Percentiles rank a stretch among this genome's conserved stretches.
Evolutionary conservation across 768 basidiomycete genomes (phyloP).

Genomic region (Porpolomopsis calyptriformis): DNA sequence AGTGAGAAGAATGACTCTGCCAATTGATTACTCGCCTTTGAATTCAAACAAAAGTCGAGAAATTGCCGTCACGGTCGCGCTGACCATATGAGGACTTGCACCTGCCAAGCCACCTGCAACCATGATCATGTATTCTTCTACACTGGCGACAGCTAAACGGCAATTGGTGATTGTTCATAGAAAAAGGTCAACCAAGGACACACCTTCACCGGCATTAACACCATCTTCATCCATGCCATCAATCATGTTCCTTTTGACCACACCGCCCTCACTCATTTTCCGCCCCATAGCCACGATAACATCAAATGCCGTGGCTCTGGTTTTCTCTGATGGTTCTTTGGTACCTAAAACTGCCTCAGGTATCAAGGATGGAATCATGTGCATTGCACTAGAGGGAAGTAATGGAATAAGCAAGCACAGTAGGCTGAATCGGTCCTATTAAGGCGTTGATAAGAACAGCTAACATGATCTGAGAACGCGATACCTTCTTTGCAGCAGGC

Average conservation of each 20-base stretch:
- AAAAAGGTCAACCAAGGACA: constrained; percentile 22
- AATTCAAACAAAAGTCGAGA: constrained; percentile 94
- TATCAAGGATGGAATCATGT: constrained; percentile 79
- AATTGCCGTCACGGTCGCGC: constrained; percentile 89
- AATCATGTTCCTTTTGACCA: constrained; percentile 64
- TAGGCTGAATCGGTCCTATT: constrained; percentile 68
- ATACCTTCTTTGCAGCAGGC: constrained; percentile 80
- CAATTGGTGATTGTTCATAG: constrained; percentile 5
- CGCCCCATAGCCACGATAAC: constrained; percentile 82
- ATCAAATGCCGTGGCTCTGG: constrained; percentile 82
- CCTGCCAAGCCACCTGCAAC: constrained; percentile 90
- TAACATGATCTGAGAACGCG: not conserved
- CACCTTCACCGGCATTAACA: constrained; percentile 35
- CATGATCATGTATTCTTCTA: constrained; percentile 96
- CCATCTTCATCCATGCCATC: constrained; percentile 79
- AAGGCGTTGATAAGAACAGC: constrained; percentile 8
- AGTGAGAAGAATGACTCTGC: not conserved
- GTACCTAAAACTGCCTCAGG: constrained; percentile 93
- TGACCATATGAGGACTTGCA: constrained; percentile 94
- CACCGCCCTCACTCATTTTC: constrained; percentile 83
- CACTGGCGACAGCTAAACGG: constrained; percentile 47
- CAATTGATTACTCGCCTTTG: constrained; percentile 47
- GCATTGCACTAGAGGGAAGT: constrained; percentile 62
- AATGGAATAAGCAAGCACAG: constrained; percentile 56
- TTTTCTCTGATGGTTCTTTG: constrained; percentile 93